Evolutionary conservation across 768 basidiomycete genomes (phyloP), one percentile per base, ranked within the genome.

Genomic region (Termitomyces bulborhizus): DNA sequence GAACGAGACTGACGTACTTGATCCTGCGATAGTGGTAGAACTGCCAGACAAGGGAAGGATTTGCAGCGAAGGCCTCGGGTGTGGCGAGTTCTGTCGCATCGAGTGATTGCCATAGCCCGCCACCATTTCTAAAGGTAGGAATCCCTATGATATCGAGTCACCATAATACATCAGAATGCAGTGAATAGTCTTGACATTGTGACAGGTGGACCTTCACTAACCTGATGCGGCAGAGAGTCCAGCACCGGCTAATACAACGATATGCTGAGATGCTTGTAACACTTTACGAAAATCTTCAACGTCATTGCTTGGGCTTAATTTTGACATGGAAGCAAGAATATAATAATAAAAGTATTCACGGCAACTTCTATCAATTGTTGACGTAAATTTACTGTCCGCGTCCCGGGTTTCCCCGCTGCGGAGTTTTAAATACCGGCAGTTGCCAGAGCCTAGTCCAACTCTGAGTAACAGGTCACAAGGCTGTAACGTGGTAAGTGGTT

Each of bases 11-110:
- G 9, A 68, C 69, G 29, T 58, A 81, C 81, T 62, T 71, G 67
- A 77, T 75, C 52, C 83, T 70, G n/a, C 84, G 70, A 54, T 81
- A 79, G 58, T 85, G 84, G 59, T 84, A 86, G 62, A 85, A 85
- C 59, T 85, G 80, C 84, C 83, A 84, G 3, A 80, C 76, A 3
- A 73, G 66, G 15, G 74, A 76, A 0, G 81, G 83, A 51, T 80
- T 70, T 21, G 68, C 58, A 1, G 57, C 45, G 65, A 84, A 86
- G 0, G 75, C 79, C 57, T 79, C 69, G 0, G 79, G 82, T 12
- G 79, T 81, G 4, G 82, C 82, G 8, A 84, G 72, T 42, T 69
- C 68, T 53, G 72, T 76, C 0, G 80, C 77, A 49, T 80, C 69
- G 59, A 78, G 77, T 44, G 70, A 75, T 47, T 77, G 65, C 80